phyloP scores from a whole-genome alignment of 768 basidiomycete genomes.

The Boletellus emodensis region DNA sequence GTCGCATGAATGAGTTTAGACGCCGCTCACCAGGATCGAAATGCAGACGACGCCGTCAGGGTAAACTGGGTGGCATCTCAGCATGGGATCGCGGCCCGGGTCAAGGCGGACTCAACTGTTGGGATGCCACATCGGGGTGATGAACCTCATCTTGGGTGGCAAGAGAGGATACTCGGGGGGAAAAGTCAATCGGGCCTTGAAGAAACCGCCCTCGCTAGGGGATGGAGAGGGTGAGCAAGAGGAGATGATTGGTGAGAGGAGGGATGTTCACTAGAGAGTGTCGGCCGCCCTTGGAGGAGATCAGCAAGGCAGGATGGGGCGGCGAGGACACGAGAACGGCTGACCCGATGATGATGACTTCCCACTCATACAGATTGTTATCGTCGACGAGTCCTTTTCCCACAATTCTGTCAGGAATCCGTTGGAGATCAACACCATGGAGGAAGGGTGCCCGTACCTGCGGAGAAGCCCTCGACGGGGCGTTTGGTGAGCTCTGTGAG shows the following conservation, averaged over 20 bases:
- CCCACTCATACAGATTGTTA: constrained; percentile 94
- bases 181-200: constrained; percentile 87
- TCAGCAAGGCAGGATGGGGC: constrained; percentile 13
- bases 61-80: constrained; percentile 60
- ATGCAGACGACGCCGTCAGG: constrained; percentile 91
- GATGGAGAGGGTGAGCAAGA: constrained; percentile 3
- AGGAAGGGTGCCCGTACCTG: constrained; percentile 50
- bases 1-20: neutral
- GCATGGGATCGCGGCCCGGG: neutral
- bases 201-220: constrained; percentile 88
- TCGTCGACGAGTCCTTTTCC: constrained; percentile 86
- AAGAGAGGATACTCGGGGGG: constrained; percentile 86
- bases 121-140: constrained; percentile 96
- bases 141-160: constrained; percentile 95
- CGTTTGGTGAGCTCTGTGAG: constrained; percentile 83
- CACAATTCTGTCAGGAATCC: constrained; percentile 32
- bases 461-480: constrained; percentile 96
- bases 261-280: constrained; percentile 75
- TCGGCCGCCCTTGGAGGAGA: constrained; percentile 62
- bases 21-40: constrained; percentile 73
- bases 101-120: constrained; percentile 63
- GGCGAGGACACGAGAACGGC: constrained; percentile 25
- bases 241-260: neutral
- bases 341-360: constrained; percentile 90
- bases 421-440: constrained; percentile 30